A percentile compares a stretch with the other conserved stretches of the same genome.
phyloP scores from a whole-genome alignment of 192 early-diverging fungal genomes.

The Entophlyctis luteolus region DNA sequence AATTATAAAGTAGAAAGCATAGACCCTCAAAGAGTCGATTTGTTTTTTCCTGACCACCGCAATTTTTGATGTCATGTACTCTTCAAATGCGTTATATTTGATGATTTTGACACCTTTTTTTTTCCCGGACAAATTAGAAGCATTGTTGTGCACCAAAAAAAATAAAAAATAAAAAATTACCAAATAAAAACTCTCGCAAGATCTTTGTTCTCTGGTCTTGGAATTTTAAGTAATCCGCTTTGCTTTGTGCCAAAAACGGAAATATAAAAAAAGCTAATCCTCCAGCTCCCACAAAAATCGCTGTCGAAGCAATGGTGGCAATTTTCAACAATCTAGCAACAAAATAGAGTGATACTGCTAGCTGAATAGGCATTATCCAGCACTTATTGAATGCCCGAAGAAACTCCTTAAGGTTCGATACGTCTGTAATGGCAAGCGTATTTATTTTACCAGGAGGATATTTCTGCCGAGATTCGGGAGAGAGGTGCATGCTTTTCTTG shows the following conservation, averaged over 20 bases:
- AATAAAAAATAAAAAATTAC: not conserved
- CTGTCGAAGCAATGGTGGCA: not conserved
- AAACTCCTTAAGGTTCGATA: not conserved
- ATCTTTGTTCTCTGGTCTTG: not conserved
- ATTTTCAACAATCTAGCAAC: not conserved
- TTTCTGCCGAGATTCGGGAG: not conserved
- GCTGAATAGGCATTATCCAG: constrained; percentile 3
- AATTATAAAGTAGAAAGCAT: not conserved
- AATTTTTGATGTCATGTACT: not conserved
- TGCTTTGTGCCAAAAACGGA: not conserved
- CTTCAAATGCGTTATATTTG: constrained; percentile 17
- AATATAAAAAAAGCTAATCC: not conserved
- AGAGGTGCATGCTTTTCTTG: constrained; percentile 7
- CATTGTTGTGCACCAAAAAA: not conserved
- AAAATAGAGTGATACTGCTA: constrained; percentile 5
- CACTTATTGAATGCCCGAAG: not conserved
- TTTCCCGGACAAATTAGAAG: not conserved
- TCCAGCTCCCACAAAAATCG: not conserved
- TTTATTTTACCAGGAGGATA: not conserved
- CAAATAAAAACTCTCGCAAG: constrained; percentile 1
- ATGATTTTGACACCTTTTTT: constrained; percentile 9
- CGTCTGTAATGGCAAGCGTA: not conserved
- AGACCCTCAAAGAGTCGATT: not conserved
- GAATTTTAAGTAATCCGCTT: not conserved
- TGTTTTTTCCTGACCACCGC: not conserved